Evolutionary conservation across 83 land plant species (phyloP).

Genomic region (Picea abies): DNA sequence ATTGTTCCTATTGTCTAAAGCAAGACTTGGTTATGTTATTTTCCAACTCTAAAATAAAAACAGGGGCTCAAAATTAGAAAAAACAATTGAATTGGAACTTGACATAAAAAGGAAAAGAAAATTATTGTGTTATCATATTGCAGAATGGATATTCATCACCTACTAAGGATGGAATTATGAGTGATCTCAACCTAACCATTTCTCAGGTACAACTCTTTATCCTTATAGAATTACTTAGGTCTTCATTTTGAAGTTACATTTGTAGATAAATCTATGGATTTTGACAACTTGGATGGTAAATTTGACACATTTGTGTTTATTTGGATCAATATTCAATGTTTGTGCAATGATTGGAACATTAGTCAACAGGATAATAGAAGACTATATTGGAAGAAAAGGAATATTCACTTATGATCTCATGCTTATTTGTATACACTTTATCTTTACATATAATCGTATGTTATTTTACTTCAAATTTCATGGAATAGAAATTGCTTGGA

Average conservation of each 20-base stretch:
- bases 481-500: too few species aligned
- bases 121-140: not conserved
- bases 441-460: not conserved
- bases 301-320: conserved; percentile 49
- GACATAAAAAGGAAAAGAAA: too few species aligned
- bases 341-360: conserved; percentile 84
- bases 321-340: conserved; percentile 77
- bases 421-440: not conserved
- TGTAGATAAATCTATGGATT: too few species aligned
- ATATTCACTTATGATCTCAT: conserved; percentile 9
- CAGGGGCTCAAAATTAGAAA: too few species aligned
- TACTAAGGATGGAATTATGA: conserved; percentile 45
- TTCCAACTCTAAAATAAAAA: too few species aligned
- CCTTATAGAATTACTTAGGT: too few species aligned
- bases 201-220: conserved; percentile 35
- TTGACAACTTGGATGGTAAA: too few species aligned
- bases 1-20: too few species aligned
- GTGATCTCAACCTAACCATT: conserved; percentile 41
- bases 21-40: too few species aligned
- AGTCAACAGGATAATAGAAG: conserved; percentile 66
- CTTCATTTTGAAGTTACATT: too few species aligned
- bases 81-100: too few species aligned
- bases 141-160: conserved; percentile 77
- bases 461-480: too few species aligned
- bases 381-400: conserved; percentile 72